phyloP scores from a whole-genome alignment of 805 yeast species.

The Schwanniomyces vanrijiae region DNA sequence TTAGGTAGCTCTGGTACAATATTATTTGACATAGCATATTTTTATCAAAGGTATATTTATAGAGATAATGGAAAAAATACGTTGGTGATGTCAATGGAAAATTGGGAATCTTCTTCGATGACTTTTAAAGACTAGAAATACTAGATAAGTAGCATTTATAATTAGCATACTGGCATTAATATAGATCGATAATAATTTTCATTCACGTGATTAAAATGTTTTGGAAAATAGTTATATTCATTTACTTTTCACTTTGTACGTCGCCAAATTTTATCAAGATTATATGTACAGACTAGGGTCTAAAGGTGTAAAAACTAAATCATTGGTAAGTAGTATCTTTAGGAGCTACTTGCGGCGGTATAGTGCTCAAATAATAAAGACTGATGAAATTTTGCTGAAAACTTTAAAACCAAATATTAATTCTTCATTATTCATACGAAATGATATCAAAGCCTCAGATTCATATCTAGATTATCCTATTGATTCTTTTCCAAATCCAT shows the following conservation, averaged over 20 bases:
- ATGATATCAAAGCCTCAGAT: background rate
- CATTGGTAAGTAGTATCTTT: background rate
- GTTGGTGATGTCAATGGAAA: conserved; percentile 17
- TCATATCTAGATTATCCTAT: conserved; percentile 12
- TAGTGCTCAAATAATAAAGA: background rate
- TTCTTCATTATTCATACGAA: conserved; percentile 14
- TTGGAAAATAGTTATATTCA: background rate
- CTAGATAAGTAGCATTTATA: background rate
- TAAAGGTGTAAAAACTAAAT: background rate
- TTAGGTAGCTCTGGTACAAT: conserved; percentile 87
- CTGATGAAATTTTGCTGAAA: background rate
- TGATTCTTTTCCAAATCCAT: conserved; percentile 34
- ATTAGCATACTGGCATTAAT: background rate
- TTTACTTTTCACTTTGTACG: background rate
- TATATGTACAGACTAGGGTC: background rate
- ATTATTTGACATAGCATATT: conserved; percentile 68
- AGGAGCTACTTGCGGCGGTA: background rate
- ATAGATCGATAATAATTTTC: background rate
- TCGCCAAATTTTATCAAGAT: background rate
- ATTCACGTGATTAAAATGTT: background rate
- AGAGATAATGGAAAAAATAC: conserved; percentile 20
- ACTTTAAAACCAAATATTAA: conserved; percentile 9
- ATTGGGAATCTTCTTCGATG: conserved; percentile 10
- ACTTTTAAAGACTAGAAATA: background rate
- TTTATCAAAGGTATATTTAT: conserved; percentile 55